A percentile compares a stretch with the other conserved stretches of the same genome.
Conservation (phyloP, 495 filamentous ascomycete species). For the Hypoxylon fuscum region DNA sequence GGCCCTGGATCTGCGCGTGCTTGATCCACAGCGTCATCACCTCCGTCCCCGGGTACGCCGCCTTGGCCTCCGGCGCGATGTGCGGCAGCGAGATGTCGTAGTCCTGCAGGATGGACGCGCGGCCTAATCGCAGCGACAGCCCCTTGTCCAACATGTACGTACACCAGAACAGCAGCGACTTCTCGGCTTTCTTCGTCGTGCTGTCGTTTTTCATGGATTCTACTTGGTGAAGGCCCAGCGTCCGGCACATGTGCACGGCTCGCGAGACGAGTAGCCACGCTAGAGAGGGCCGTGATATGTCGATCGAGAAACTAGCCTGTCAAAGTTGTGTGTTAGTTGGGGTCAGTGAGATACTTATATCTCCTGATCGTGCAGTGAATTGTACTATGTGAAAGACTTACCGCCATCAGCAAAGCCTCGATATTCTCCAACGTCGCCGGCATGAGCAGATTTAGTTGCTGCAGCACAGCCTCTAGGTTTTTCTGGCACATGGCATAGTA, state of each 20-base stretch:
- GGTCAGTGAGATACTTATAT: not conserved
- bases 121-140: constrained; percentile 70
- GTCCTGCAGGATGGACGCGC: constrained; percentile 68
- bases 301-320: constrained; percentile 63
- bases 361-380: no score
- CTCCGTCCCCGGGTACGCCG: constrained; percentile 46
- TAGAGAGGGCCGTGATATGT: constrained; percentile 69
- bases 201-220: constrained; percentile 60
- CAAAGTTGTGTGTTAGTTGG: not conserved
- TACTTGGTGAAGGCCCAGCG: constrained; percentile 69
- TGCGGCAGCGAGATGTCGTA: constrained; percentile 68
- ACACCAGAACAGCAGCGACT: constrained; percentile 68
- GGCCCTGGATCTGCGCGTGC: constrained; percentile 64
- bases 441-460: constrained; percentile 66
- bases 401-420: constrained; percentile 66
- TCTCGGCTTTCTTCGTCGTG: constrained; percentile 47
- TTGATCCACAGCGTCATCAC: constrained; percentile 60
- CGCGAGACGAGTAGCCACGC: constrained; percentile 68
- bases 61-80: constrained; percentile 45
- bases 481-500: constrained; percentile 59
- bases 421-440: constrained; percentile 66
- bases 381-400: constrained; percentile 49
- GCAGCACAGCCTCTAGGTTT: constrained; percentile 67
- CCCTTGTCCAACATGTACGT: constrained; percentile 68
- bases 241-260: constrained; percentile 68